Conservation (phyloP, 2,329 filamentous ascomycete species). For the Exophiala spinifera region DNA sequence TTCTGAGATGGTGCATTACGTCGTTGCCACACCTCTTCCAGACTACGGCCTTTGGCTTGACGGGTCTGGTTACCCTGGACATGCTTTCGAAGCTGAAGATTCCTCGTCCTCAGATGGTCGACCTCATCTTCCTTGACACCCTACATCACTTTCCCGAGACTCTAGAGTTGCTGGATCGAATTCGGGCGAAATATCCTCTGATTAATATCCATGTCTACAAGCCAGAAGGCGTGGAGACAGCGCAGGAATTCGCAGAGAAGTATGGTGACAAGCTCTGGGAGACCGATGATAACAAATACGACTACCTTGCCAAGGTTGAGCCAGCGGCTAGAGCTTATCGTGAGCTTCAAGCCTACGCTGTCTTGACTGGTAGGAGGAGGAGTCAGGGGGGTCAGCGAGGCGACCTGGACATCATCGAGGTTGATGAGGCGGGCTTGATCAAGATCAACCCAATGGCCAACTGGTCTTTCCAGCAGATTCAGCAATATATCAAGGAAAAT, state of each 20-base stretch:
- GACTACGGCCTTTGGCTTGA: constrained; percentile 78
- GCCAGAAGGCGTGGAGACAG: constrained; percentile 70
- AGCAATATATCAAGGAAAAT: constrained; percentile 80
- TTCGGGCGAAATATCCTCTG: constrained; percentile 72
- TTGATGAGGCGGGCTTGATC: constrained; percentile 86
- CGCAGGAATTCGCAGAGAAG: constrained; percentile 73
- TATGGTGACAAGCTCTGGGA: constrained; percentile 86
- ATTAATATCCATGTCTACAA: constrained; percentile 85
- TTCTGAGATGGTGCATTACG: constrained; percentile 87
- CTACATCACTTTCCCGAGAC: constrained; percentile 80
- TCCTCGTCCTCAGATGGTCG: constrained; percentile 48
- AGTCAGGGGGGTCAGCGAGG: constrained; percentile 93
- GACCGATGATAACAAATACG: constrained; percentile 81
- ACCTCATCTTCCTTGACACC: constrained; percentile 73
- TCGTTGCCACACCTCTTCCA: constrained; percentile 88
- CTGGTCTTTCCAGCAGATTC: constrained; percentile 89
- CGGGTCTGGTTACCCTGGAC: constrained; percentile 77
- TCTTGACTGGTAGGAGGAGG: constrained; percentile 85
- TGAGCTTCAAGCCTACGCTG: constrained; percentile 81
- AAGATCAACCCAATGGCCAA: constrained; percentile 97
- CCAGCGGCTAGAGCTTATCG: constrained; percentile 87
- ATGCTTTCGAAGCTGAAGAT: constrained; percentile 55
- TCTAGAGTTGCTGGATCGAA: constrained; percentile 67
- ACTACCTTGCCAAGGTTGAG: constrained; percentile 97
- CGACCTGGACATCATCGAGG: constrained; percentile 83